These are phyloP conservation scores for Achlya hypogyna DNA, from an alignment of 352 stramenopile genomes.

Conservation along the genomic window DNA sequence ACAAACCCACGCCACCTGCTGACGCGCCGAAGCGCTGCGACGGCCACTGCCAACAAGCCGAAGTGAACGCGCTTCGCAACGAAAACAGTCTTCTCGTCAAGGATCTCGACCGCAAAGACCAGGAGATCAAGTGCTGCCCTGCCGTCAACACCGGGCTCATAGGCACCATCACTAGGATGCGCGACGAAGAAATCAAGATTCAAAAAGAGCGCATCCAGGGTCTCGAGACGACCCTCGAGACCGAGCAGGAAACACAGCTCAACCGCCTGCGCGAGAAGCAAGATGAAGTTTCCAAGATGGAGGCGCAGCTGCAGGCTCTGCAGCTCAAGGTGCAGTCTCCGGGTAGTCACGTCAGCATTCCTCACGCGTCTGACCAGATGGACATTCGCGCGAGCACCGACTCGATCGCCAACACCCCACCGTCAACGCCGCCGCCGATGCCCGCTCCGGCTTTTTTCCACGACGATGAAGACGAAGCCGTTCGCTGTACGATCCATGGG, in stretches of 20 bases:
- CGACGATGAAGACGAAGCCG: conserved; percentile 14
- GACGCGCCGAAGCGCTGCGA: background rate
- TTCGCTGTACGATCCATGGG: conserved; percentile 24
- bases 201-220: conserved; percentile 55
- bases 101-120: conserved; percentile 60
- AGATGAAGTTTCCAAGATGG: conserved; percentile 49
- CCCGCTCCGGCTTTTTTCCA: conserved; percentile 27
- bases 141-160: background rate
- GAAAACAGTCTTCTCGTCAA: conserved; percentile 60
- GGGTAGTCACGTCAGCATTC: background rate
- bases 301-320: conserved; percentile 37
- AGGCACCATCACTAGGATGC: conserved; percentile 17
- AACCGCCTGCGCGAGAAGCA: conserved; percentile 60
- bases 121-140: conserved; percentile 31
- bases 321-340: background rate
- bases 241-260: conserved; percentile 61
- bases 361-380: conserved; percentile 26
- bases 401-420: conserved; percentile 50
- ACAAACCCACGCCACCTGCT: background rate
- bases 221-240: conserved; percentile 44
- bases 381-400: conserved; percentile 35
- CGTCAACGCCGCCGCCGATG: conserved; percentile 64
- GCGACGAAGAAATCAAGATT: conserved; percentile 51
- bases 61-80: conserved; percentile 13
- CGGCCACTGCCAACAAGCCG: background rate